Base-by-base conservation (phyloP, 345 rosid genomes). In the Diplotaxis tenuifolia region DNA sequence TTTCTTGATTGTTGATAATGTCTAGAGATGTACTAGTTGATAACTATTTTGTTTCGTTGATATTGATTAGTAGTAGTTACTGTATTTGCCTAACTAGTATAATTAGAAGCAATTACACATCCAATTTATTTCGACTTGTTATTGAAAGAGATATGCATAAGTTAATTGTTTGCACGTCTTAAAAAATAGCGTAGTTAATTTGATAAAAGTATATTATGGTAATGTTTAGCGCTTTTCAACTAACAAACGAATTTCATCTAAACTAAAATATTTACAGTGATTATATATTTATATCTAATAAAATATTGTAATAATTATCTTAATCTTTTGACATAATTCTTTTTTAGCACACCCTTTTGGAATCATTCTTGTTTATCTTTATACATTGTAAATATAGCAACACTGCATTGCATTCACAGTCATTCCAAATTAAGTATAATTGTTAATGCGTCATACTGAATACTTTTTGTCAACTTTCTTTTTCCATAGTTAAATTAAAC, bases 91-190 rank as follows among this genome's bases (percentile, higher is more conserved):
- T 19, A 68, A 53, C 74, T 27, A 50, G 45, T 68, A 36, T 18
- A 38, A 9, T 27, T 53, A 52, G 19, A 25, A 60, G 27, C 68
- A 49, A 40, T 1, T 12, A 6, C 14, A n/a, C 3, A 0, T 42
- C 50, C 8, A 7, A n/a, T n/a, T 42, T n/a, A n/a, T 53, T 28
- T 53, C 10, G 15, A 28, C n/a, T 75, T 61, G 45, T 53, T 54
- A 40, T 1, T 9, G 15, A 28, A 68, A 20, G 29, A n/a, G 29
- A 36, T 68, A 28, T 21, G 36, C 25, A 15, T 53, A 25, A 52
- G 27, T 52, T 22, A 52, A 52, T 45, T 62, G 40, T 69, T 15
- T 54, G 29, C 70, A 75, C 74, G 69, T 68, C 65, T 15, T 7
- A 14, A 38, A 61, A 61, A 20, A 62, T 34, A 59, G 2, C 22